phyloP scores from a whole-genome alignment of 2,329 filamentous ascomycete genomes.

The Xylaria sp. region DNA sequence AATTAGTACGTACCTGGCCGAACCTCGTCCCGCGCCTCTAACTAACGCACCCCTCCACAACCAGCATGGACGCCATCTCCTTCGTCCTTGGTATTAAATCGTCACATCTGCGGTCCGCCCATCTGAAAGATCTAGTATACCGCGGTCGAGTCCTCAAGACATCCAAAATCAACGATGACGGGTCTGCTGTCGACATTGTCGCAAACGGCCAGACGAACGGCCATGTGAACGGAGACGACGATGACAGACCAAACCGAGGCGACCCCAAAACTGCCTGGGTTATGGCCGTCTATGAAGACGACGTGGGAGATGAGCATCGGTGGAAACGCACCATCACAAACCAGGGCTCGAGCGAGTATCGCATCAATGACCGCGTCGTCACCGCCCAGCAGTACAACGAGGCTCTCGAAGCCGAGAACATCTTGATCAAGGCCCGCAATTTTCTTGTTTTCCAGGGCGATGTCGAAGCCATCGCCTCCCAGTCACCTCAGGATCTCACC shows the following conservation, averaged over 20 bases:
- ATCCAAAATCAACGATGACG: conserved; percentile 91
- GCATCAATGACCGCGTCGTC: conserved; percentile 92
- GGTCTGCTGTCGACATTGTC: conserved; percentile 71
- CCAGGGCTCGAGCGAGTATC: conserved; percentile 90
- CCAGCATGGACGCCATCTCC: conserved; percentile 97
- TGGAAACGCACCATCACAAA: conserved; percentile 97
- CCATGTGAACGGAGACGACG: conserved; percentile 68
- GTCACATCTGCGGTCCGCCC: conserved; percentile 93
- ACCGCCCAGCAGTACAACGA: conserved; percentile 94
- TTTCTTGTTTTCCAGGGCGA: conserved; percentile 99
- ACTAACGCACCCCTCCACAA: conserved; percentile 22
- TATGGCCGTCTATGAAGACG: conserved; percentile 98
- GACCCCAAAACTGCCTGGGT: conserved; percentile 98
- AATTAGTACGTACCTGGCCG: conserved; percentile 77
- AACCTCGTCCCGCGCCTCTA: conserved; percentile 41
- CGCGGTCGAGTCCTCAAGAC: conserved; percentile 93
- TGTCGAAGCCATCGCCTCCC: conserved; percentile 94
- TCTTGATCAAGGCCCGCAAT: conserved; percentile 96
- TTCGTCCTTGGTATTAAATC: conserved; percentile 99
- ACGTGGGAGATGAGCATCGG: conserved; percentile 91
- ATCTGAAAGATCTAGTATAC: conserved; percentile 95
- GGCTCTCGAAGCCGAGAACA: conserved; percentile 91
- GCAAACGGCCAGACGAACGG: conserved; percentile 72
- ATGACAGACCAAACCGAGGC: conserved; percentile 73
- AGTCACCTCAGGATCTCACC: conserved; percentile 93